Percentiles rank a stretch among this genome's conserved stretches.
Evolutionary conservation across 1,139 yeast species (phyloP).

Genomic region (Eremothecium coryli): DNA sequence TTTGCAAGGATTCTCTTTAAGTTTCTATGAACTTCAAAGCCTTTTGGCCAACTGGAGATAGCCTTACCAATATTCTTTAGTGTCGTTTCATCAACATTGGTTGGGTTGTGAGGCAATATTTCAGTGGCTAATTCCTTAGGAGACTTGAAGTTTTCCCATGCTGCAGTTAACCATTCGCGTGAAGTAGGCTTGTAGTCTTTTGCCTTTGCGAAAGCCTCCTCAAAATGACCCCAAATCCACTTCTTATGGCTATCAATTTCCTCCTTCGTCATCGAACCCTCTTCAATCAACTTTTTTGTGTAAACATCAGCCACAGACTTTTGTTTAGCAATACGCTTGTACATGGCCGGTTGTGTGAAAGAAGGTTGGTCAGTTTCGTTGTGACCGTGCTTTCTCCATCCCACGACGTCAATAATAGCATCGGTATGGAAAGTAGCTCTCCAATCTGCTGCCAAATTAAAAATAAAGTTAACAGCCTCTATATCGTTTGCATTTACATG

Average conservation of each 20-base stretch:
- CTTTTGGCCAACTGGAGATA: conserved; percentile 79
- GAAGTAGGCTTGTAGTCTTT: conserved; percentile 87
- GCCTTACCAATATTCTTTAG: conserved; percentile 72
- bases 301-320: conserved; percentile 81
- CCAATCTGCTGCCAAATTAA: conserved; percentile 98
- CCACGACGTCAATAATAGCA: conserved; percentile 92
- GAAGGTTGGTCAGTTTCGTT: conserved; percentile 99
- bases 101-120: conserved; percentile 91
- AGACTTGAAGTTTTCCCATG: conserved; percentile 98
- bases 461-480: conserved; percentile 84
- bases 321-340: conserved; percentile 81
- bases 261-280: conserved; percentile 79
- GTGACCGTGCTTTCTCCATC: conserved; percentile 98
- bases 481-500: conserved; percentile 98
- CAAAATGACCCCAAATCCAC: conserved; percentile 95
- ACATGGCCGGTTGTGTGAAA: conserved; percentile 97
- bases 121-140: conserved; percentile 96
- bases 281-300: conserved; percentile 66
- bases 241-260: conserved; percentile 94
- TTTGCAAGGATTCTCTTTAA: conserved; percentile 85
- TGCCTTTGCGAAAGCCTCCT: conserved; percentile 77
- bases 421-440: conserved; percentile 94
- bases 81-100: conserved; percentile 67
- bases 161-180: conserved; percentile 96
- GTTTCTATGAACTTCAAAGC: conserved; percentile 87